Conservation (phyloP, 192 early-diverging fungal genomes). For the Umbelopsis ramanniana region DNA sequence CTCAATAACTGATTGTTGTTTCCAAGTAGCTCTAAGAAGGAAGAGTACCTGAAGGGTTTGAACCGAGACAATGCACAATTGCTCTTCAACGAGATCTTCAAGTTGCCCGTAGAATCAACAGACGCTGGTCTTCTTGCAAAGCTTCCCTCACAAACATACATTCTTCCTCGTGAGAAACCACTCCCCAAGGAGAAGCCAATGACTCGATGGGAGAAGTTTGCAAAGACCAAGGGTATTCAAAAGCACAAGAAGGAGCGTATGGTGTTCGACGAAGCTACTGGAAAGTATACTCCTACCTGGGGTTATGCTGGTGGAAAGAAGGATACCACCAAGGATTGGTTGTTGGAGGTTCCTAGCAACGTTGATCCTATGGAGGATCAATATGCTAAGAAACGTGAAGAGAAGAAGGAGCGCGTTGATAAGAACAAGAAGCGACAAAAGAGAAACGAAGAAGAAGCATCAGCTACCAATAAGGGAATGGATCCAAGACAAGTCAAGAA, state of each 20-base stretch:
- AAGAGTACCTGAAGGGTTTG: conserved; percentile 68
- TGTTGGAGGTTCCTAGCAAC: conserved; percentile 87
- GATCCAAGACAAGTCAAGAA: conserved; percentile 70
- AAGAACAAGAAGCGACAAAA: conserved; percentile 89
- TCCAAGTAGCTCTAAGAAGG: conserved; percentile 42
- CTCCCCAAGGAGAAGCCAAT: conserved; percentile 86
- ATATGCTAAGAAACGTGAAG: conserved; percentile 75
- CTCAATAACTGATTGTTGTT: not conserved
- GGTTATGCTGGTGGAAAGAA: conserved; percentile 86
- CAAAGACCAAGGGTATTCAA: conserved; percentile 93
- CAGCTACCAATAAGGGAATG: conserved; percentile 55
- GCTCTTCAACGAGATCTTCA: conserved; percentile 88
- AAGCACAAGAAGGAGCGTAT: conserved; percentile 80
- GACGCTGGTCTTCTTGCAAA: conserved; percentile 79
- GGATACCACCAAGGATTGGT: conserved; percentile 85
- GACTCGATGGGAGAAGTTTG: conserved; percentile 99
- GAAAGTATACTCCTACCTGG: conserved; percentile 87
- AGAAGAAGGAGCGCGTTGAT: conserved; percentile 86
- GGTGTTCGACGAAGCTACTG: conserved; percentile 82
- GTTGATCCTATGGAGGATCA: conserved; percentile 88
- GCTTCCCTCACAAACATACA: conserved; percentile 69
- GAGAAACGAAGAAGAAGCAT: conserved; percentile 85
- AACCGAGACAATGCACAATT: conserved; percentile 84
- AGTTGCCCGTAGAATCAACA: conserved; percentile 67
- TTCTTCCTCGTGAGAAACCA: conserved; percentile 90